Evolutionary conservation across 768 basidiomycete genomes (phyloP).

Genomic region (Suillus decipiens): DNA sequence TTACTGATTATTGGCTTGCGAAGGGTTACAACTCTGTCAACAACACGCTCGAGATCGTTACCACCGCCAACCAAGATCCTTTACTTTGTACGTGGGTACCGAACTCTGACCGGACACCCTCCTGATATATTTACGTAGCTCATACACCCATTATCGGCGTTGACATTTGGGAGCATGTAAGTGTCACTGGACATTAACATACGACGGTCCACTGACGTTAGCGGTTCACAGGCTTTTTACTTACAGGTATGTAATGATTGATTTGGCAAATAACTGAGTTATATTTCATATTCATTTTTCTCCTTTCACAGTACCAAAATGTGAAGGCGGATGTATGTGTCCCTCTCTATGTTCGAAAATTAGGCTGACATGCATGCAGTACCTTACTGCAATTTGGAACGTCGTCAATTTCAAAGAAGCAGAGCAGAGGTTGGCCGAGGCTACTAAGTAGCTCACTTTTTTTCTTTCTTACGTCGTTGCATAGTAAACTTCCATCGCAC

Average conservation of each 20-base stretch:
- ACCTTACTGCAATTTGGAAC: slow-evolving; percentile 93
- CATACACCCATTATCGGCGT: slow-evolving; percentile 92
- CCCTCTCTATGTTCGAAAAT: neutral
- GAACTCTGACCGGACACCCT: neutral
- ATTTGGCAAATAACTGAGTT: neutral
- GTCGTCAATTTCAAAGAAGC: slow-evolving; percentile 97
- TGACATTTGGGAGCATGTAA: slow-evolving; percentile 94
- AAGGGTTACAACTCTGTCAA: slow-evolving; percentile 70
- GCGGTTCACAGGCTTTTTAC: slow-evolving; percentile 63
- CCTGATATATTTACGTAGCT: slow-evolving; percentile 42
- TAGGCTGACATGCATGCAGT: slow-evolving; percentile 46
- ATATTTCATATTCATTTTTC: slow-evolving; percentile 18
- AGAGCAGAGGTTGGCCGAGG: slow-evolving; percentile 54
- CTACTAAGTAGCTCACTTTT: slow-evolving; percentile 26
- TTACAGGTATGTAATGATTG: slow-evolving; percentile 26
- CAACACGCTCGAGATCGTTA: slow-evolving; percentile 84
- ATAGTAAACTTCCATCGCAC: neutral
- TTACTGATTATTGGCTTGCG: neutral
- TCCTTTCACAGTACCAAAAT: slow-evolving; percentile 72
- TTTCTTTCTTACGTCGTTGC: neutral
- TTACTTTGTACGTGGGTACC: slow-evolving; percentile 50
- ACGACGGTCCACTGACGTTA: slow-evolving; percentile 9
- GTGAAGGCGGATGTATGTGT: slow-evolving; percentile 88
- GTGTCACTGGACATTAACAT: slow-evolving; percentile 31
- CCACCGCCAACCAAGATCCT: slow-evolving; percentile 97